phyloP scores from a whole-genome alignment of 495 filamentous ascomycete species.

The Friedmanniomyces endolithicus region DNA sequence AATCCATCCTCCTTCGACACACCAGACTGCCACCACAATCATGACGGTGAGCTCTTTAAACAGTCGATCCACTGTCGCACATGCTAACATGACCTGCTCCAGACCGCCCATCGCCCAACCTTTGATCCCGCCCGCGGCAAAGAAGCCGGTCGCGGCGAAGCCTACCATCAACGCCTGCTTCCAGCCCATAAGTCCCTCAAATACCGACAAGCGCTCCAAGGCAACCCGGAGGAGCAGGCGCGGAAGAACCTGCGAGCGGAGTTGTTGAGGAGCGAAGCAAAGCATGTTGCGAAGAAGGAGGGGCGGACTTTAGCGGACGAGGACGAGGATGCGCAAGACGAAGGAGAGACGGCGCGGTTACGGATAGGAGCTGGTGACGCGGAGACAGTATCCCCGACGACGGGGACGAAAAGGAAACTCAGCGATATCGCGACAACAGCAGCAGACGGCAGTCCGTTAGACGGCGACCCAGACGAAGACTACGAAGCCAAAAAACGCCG shows the following conservation, averaged over 20 bases:
- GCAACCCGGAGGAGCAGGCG: constrained; percentile 61
- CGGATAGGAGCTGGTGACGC: constrained; percentile 6
- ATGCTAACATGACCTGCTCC: constrained; percentile 23
- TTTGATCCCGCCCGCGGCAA: constrained; percentile 92
- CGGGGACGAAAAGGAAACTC: constrained; percentile 52
- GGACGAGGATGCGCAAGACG: constrained; percentile 8
- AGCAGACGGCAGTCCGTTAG: constrained; percentile 25
- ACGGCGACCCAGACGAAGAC: constrained; percentile 41
- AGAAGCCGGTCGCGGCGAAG: constrained; percentile 84
- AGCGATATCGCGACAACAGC: constrained; percentile 29
- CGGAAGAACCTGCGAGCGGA: constrained; percentile 80
- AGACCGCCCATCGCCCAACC: constrained; percentile 64
- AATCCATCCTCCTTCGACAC: too few relatives aligned
- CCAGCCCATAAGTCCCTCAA: constrained; percentile 89
- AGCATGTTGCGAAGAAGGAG: constrained; percentile 73
- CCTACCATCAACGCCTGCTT: constrained; percentile 91
- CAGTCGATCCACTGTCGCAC: background rate
- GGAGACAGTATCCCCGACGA: constrained; percentile 28
- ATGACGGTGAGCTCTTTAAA: background rate
- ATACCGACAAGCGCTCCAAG: constrained; percentile 80
- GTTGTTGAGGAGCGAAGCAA: constrained; percentile 75
- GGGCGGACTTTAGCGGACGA: constrained; percentile 39
- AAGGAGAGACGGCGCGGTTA: background rate
- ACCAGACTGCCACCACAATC: too few relatives aligned
- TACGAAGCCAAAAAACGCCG: constrained; percentile 71